Evolutionary conservation across 2,329 filamentous ascomycete genomes (phyloP).

Genomic region (Sclerotinia sclerotiorum): DNA sequence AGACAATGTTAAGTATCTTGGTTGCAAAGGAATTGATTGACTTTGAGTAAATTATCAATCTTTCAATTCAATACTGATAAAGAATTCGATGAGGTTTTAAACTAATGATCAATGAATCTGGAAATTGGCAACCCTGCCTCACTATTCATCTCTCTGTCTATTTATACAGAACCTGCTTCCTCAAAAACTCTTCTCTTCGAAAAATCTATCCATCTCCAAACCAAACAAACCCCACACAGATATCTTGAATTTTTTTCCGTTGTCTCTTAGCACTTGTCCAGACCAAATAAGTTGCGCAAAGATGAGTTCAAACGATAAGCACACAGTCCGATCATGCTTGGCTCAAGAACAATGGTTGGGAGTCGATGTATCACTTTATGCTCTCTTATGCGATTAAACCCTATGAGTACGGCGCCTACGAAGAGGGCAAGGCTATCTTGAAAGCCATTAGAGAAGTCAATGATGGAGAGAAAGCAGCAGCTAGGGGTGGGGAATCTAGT

Average conservation of each 20-base stretch:
- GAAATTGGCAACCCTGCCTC: neutral
- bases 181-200: neutral
- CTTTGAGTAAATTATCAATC: no score
- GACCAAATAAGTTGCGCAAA: neutral
- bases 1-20: no score
- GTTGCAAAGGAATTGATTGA: no score
- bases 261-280: neutral
- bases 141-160: neutral
- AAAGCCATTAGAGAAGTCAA: neutral
- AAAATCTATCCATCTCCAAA: neutral
- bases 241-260: neutral
- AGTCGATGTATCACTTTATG: neutral
- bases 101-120: no score
- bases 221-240: neutral
- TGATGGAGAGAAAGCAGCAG: neutral
- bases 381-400: neutral
- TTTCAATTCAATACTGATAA: no score
- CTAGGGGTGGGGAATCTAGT: no score
- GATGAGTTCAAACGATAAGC: neutral
- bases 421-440: neutral
- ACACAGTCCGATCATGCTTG: neutral
- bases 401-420: neutral
- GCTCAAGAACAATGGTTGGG: neutral
- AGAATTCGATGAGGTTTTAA: no score
- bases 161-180: no score